Evolutionary conservation across 1,284 basidiomycete genomes (phyloP).

Genomic region (Grifola frondosa): DNA sequence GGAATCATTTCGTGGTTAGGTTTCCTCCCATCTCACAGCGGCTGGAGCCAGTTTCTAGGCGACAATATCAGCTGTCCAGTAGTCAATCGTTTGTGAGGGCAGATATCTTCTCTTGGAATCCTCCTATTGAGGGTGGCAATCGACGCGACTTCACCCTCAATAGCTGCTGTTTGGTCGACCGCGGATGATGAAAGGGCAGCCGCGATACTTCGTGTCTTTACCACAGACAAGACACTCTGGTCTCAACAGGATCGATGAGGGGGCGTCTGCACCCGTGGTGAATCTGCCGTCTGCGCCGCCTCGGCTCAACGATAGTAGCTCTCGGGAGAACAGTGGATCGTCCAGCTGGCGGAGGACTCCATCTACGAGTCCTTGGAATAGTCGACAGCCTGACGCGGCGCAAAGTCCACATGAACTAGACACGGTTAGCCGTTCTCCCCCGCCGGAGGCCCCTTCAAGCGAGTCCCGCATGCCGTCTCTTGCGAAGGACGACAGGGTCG

Average conservation of each 20-base stretch:
- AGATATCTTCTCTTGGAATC: conserved; percentile 75
- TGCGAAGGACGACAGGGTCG: conserved; percentile 29
- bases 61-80: conserved; percentile 45
- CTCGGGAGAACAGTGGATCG: conserved; percentile 38
- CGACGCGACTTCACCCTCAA: conserved; percentile 65
- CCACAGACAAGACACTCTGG: conserved; percentile 38
- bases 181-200: conserved; percentile 42
- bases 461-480: conserved; percentile 14
- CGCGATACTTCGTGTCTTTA: conserved; percentile 53
- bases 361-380: conserved; percentile 14
- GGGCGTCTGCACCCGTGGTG: conserved; percentile 28
- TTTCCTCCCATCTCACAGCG: conserved; percentile 50
- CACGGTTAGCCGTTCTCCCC: conserved; percentile 61
- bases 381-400: conserved; percentile 8
- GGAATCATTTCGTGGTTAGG: conserved; percentile 54
- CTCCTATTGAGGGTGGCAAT: conserved; percentile 68
- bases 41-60: conserved; percentile 45
- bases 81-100: conserved; percentile 46
- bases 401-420: conserved; percentile 32
- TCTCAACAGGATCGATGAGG: not conserved
- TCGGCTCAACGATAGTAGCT: conserved; percentile 36
- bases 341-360: conserved; percentile 53
- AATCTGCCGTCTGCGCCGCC: conserved; percentile 42
- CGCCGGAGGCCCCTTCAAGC: conserved; percentile 41
- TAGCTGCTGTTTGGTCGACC: conserved; percentile 60